Evolutionary conservation across 257 asterid species (phyloP), one percentile per base, ranked within the genome.

Genomic region (Nicotiana paniculata): DNA sequence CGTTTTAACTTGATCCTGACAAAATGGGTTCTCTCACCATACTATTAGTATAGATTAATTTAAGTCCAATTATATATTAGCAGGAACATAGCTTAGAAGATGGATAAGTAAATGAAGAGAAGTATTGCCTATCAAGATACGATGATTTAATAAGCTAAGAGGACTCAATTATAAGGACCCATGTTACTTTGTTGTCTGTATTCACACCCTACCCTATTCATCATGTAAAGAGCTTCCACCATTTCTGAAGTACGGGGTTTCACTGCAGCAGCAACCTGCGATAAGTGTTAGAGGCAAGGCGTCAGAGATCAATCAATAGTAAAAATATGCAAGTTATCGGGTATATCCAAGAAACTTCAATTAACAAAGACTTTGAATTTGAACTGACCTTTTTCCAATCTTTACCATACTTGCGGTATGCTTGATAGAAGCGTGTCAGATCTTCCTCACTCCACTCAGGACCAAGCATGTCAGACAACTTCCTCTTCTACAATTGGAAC

Each of bases 371-470:
- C 82, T 35, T 37, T 35, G 70, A 79, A 62, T 61, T 79, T 68
- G 81, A 81, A 87, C 97, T 78, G 28, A 95, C 98, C 98, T 95
- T 95, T 87, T 92, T 93, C 97, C 97, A 95, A 63, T 95, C 94
- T 90, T 89, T 91, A 76, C 95, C 93, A 84, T 93, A 82, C 85
- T 89, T 95, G 84, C 99, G 91, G 84, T 91, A 93, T 30, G 97
- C 92, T 39, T 95, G 94, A 86, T 95, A 95, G 84, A 95, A 95
- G 82, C 93, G 93, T 83, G 83, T 88, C 77, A 95, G 91, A 86
- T 93, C 98, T 85, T 91, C 97, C 87, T 85, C 87, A 80, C 88
- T 89, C 99, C 99, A 95, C 46, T 91, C 94, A 77, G 93, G 91
- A 66, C 99, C 99, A 79, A 95, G 93, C 97, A 90, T 87, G 75